A percentile compares a stretch with the other conserved stretches of the same genome.
Conservation (phyloP, 2,329 filamentous ascomycete genomes). For the Fusarium torreyae region DNA sequence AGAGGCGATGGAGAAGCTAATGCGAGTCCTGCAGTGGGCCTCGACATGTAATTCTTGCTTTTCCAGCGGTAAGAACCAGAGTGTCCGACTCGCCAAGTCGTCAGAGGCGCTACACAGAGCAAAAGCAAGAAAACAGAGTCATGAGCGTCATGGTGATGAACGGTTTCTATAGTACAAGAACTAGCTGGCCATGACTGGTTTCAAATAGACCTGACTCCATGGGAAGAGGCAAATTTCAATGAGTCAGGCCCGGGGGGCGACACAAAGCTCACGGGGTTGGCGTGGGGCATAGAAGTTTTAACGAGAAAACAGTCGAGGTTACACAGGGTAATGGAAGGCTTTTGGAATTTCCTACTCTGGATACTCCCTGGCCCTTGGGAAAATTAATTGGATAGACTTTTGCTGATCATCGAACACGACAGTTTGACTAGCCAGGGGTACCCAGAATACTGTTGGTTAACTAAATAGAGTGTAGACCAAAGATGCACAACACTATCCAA, state of each 20-base stretch:
- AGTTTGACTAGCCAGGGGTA: no score
- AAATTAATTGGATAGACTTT: no score
- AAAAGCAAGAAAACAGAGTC: background rate
- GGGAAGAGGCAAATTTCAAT: no score
- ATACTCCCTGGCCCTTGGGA: no score
- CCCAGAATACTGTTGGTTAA: no score
- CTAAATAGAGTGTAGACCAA: background rate
- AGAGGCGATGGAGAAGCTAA: background rate
- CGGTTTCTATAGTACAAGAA: background rate
- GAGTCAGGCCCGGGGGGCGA: no score
- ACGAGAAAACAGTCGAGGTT: no score
- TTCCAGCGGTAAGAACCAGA: background rate
- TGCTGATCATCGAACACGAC: no score
- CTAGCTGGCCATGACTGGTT: no score
- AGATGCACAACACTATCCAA: background rate
- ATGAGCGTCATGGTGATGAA: background rate
- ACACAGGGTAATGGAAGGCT: no score
- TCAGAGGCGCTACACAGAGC: background rate
- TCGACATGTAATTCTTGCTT: background rate
- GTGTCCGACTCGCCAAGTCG: background rate
- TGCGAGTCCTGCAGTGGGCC: slow-evolving; percentile 5
- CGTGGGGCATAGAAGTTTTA: no score
- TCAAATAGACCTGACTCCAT: background rate
- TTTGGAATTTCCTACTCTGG: no score
- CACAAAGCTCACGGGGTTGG: background rate